Evolutionary conservation across 164 flowering plant genomes (phyloP).

Genomic region (Warburgia ugandensis): DNA sequence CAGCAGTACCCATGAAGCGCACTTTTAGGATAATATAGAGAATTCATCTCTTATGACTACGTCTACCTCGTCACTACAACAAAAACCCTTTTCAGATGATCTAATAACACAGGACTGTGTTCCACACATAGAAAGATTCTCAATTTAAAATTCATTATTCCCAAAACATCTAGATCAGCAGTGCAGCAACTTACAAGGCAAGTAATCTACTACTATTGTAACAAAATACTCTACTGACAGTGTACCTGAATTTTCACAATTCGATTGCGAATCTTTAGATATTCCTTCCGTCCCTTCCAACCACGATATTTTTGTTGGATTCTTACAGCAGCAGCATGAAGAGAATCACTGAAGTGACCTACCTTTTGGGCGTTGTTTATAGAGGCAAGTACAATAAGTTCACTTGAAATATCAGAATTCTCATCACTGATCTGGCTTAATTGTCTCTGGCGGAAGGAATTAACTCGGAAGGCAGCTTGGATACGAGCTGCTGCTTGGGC

Average conservation of each 20-base stretch:
- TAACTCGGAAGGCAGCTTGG: slow-evolving; percentile 45
- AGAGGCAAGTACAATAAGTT: slow-evolving; percentile 34
- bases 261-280: slow-evolving; percentile 44
- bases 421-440: slow-evolving; percentile 18
- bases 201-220: too few species aligned
- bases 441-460: slow-evolving; percentile 45
- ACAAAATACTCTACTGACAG: too few species aligned
- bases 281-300: slow-evolving; percentile 62
- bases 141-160: too few species aligned
- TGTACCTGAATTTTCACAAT: slow-evolving; percentile 81
- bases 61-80: too few species aligned
- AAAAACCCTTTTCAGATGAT: too few species aligned
- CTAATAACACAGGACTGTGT: too few species aligned
- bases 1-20: too few species aligned
- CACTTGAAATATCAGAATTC: slow-evolving; percentile 25
- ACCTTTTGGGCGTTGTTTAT: slow-evolving; percentile 27
- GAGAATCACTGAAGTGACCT: slow-evolving; percentile 37
- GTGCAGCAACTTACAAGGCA: too few species aligned
- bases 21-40: too few species aligned
- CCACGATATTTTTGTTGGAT: slow-evolving; percentile 71
- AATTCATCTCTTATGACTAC: too few species aligned
- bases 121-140: too few species aligned
- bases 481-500: slow-evolving; percentile 64
- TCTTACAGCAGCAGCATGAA: slow-evolving; percentile 51
- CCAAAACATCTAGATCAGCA: too few species aligned